These are phyloP conservation scores for Solanum verrucosum DNA, from an alignment of 257 asterid genomes.

Conservation along the genomic window DNA sequence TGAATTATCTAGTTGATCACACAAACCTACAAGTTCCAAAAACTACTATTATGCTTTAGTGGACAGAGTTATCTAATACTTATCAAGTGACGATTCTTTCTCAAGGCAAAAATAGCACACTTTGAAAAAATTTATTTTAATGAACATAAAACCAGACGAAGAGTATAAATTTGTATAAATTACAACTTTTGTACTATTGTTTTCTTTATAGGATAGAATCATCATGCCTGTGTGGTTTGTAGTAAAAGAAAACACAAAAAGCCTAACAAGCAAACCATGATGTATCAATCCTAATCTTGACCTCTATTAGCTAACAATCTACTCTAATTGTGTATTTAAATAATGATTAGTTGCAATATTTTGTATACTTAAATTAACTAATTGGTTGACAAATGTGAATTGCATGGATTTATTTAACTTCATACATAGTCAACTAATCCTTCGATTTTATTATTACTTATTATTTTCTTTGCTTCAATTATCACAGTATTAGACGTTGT, in stretches of 20 bases:
- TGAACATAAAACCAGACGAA: neutral
- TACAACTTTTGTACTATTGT: neutral
- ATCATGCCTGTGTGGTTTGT: neutral
- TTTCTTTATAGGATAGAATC: neutral
- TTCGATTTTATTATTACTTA: neutral
- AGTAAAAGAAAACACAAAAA: neutral
- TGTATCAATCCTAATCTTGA: neutral
- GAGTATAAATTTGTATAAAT: neutral
- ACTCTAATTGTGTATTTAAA: neutral
- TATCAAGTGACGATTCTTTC: neutral
- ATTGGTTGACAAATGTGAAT: neutral
- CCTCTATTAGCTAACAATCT: neutral
- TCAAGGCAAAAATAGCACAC: neutral
- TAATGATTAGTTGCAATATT: neutral
- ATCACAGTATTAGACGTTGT: neutral
- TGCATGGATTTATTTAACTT: neutral
- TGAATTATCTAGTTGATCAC: neutral
- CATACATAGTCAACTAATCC: neutral
- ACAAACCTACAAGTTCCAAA: too few species aligned
- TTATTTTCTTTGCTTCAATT: neutral
- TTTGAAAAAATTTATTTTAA: neutral
- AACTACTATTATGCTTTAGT: neutral
- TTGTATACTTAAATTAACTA: neutral
- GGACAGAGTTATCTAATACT: neutral
- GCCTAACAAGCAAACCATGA: neutral